Percentiles rank a stretch among this genome's conserved stretches.
Evolutionary conservation across 768 basidiomycete genomes (phyloP).

Genomic region (Rubroboletus pulcherrimus): DNA sequence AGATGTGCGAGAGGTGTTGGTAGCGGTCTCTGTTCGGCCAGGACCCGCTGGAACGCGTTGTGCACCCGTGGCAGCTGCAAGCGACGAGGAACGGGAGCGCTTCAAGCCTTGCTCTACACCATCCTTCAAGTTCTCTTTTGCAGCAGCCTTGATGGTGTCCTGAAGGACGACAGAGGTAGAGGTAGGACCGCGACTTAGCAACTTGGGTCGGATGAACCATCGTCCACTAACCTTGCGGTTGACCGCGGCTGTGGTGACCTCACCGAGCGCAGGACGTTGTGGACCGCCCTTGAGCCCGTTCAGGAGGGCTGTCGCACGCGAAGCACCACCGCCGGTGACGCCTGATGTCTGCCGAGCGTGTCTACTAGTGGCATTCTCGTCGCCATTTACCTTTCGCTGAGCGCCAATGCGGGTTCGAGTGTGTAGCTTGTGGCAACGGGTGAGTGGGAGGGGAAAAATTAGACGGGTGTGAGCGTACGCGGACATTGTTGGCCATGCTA

Average conservation of each 20-base stretch:
- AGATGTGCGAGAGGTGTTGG: constrained; percentile 38
- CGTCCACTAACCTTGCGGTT: constrained; percentile 63
- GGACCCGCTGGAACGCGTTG: constrained; percentile 72
- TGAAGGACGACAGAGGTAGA: constrained; percentile 12
- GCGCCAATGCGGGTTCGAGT: constrained; percentile 60
- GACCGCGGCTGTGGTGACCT: constrained; percentile 75
- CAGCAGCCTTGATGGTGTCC: constrained; percentile 44
- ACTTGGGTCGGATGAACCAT: not conserved
- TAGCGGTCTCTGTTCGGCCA: constrained; percentile 43
- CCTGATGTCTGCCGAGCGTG: constrained; percentile 63
- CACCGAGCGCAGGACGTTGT: constrained; percentile 72
- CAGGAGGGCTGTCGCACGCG: constrained; percentile 45
- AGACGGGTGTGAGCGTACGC: constrained; percentile 40
- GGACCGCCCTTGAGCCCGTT: constrained; percentile 48
- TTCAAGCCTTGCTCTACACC: constrained; percentile 47
- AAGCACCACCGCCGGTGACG: constrained; percentile 41
- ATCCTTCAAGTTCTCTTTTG: constrained; percentile 60
- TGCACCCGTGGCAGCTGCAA: constrained; percentile 54
- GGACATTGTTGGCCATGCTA: constrained; percentile 57
- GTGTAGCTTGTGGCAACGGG: constrained; percentile 46
- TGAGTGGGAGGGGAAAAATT: not conserved
- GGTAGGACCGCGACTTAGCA: not conserved
- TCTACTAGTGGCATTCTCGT: constrained; percentile 73
- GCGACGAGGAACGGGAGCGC: constrained; percentile 63
- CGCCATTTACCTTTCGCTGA: constrained; percentile 65